Evolutionary conservation across 495 filamentous ascomycete species (phyloP).

Genomic region (Xanthoparmelia taractica): DNA sequence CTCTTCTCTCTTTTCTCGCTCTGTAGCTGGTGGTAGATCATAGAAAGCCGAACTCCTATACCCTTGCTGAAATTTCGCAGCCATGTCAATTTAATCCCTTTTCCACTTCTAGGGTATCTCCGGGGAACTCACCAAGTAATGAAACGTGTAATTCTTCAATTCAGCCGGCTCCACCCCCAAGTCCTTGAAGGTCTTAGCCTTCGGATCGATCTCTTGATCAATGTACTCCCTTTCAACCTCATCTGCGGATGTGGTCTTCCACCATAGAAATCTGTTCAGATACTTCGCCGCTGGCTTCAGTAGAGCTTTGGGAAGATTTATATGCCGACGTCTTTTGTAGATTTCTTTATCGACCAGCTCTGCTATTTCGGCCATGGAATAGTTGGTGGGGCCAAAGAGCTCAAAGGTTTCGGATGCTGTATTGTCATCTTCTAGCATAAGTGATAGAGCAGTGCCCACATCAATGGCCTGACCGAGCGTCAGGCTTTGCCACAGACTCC

Average conservation of each 20-base stretch:
- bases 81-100: slow-evolving; percentile 25
- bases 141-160: slow-evolving; percentile 72
- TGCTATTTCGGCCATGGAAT: slow-evolving; percentile 79
- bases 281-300: slow-evolving; percentile 62
- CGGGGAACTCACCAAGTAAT: slow-evolving; percentile 73
- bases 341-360: slow-evolving; percentile 88
- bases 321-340: slow-evolving; percentile 75
- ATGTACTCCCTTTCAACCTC: slow-evolving; percentile 90
- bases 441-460: slow-evolving; percentile 78
- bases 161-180: slow-evolving; percentile 81
- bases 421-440: slow-evolving; percentile 80
- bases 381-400: slow-evolving; percentile 89
- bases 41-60: slow-evolving; percentile 78
- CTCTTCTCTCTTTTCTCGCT: slow-evolving; percentile 89
- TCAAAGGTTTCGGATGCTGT: slow-evolving; percentile 89
- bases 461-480: slow-evolving; percentile 61
- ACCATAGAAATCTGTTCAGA: slow-evolving; percentile 79
- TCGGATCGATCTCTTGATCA: slow-evolving; percentile 84
- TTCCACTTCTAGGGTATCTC: not conserved
- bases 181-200: slow-evolving; percentile 92
- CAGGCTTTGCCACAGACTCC: not conserved
- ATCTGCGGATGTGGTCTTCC: slow-evolving; percentile 74
- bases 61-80: slow-evolving; percentile 53
- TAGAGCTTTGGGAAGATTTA: slow-evolving; percentile 80
- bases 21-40: slow-evolving; percentile 87